Evolutionary conservation across 805 yeast species (phyloP), one percentile per base, ranked within the genome.

Genomic region (Saccharomycopsis fermentans): DNA sequence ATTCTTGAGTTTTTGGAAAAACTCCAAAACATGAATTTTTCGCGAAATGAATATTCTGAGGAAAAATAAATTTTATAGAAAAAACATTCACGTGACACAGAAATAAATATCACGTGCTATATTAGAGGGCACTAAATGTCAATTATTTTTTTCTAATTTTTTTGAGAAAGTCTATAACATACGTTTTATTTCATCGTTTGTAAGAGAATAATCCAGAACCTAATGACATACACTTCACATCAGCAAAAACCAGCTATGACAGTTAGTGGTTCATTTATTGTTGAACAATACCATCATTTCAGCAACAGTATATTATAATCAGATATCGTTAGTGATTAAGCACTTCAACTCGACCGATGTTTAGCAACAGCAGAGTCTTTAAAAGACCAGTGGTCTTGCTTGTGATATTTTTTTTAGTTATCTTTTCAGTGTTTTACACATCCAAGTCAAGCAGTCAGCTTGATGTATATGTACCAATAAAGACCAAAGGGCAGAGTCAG

Each of bases 371-470:
- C 39, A 52, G 59, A 47, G 35, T 55, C 14, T 11, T 47, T 16
- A 55, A 55, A 32, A 32, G 56, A 12, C 62, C 60, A 11, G 32
- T 52, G 4, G 37, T 60, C n/a, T 26, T 60, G 12, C 35, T 56
- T 21, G 48, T 54, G 24, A n/a, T 60, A 8, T 58, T 60, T 21
- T 19, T 37, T 32, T 14, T 58, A 9, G 58, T 61, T 9, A 16
- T 58, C 6, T 27, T 56, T 8, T 58, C 59, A 2, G 56, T 61
- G 27, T 55, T 58, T 34, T 58, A 58, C 47, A 61, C 59, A 4
- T 58, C 62, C 8, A 61, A 47, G 24, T 55, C 59, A 16, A 58
- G 53, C 34, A 58, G 51, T 32, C 63, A 61, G 32, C 21, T 61
- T 11, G 36, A 56, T 32, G 35, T 34, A 19, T 26, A 21, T 52